Conservation (phyloP, 2,329 filamentous ascomycete genomes). For the Cladosporium sp. region DNA sequence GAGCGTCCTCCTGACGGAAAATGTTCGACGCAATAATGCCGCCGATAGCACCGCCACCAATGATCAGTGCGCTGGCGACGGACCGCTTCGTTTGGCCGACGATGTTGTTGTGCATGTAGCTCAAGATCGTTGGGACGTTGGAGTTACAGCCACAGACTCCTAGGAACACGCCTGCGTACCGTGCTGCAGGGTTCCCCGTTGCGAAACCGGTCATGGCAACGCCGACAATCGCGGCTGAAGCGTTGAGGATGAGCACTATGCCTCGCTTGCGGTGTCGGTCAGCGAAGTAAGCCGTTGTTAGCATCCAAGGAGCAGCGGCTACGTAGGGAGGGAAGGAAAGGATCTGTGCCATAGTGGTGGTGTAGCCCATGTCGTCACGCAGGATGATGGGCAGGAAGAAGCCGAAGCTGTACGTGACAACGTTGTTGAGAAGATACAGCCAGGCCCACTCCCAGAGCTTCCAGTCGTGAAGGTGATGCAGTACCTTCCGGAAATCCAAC, state of each 20-base stretch:
- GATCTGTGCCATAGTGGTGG: conserved; percentile 29
- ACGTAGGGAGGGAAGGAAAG: conserved; percentile 32
- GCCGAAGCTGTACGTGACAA: conserved; percentile 64
- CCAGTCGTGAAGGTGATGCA: conserved; percentile 42
- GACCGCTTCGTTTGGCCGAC: conserved; percentile 66
- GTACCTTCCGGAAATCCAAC: conserved; percentile 37
- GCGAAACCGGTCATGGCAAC: conserved; percentile 23
- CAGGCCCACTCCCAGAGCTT: conserved; percentile 53
- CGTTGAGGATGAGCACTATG: conserved; percentile 21
- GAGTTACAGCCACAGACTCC: conserved; percentile 69
- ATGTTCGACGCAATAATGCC: conserved; percentile 71
- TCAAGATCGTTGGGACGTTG: conserved; percentile 67
- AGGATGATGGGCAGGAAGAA: conserved; percentile 79
- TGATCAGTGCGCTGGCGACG: conserved; percentile 67
- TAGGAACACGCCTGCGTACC: conserved; percentile 70
- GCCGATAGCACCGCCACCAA: conserved; percentile 70
- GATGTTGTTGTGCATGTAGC: conserved; percentile 70
- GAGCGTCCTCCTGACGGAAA: conserved; percentile 56
- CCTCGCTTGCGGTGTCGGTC: conserved; percentile 20
- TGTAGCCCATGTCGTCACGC: conserved; percentile 45
- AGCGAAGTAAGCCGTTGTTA: conserved; percentile 19
- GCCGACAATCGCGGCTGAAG: conserved; percentile 23
- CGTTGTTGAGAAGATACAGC: conserved; percentile 60
- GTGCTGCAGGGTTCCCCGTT: conserved; percentile 25
- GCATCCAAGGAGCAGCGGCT: conserved; percentile 29